Percentiles rank a stretch among this genome's conserved stretches.
These are phyloP conservation scores for Canariomyces notabilis DNA, from an alignment of 2,329 filamentous ascomycete genomes.

Conservation along the genomic window DNA sequence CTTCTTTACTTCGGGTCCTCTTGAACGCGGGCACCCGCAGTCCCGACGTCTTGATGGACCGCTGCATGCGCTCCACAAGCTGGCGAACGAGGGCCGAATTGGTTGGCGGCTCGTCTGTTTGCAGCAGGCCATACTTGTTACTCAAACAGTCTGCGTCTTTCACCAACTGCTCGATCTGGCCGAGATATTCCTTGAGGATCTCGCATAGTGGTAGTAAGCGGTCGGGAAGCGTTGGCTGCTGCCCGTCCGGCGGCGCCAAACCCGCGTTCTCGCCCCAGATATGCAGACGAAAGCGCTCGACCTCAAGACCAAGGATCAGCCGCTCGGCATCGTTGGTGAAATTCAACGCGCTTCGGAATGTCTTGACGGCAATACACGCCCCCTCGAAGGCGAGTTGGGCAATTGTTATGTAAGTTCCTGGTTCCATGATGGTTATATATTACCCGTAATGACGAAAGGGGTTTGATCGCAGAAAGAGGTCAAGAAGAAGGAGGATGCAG, in stretches of 20 bases:
- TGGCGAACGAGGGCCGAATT: constrained; percentile 10
- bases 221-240: background rate
- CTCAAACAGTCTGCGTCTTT: constrained; percentile 7
- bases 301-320: constrained; percentile 12
- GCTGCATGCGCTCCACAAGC: constrained; percentile 13
- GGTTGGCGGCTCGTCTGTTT: constrained; percentile 12
- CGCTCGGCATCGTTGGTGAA: constrained; percentile 15
- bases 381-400: constrained; percentile 8
- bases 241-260: constrained; percentile 4
- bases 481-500: too few relatives aligned
- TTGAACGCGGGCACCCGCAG: background rate
- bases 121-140: constrained; percentile 10
- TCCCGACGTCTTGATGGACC: constrained; percentile 1
- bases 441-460: too few relatives aligned
- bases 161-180: constrained; percentile 9
- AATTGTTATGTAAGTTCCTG: constrained; percentile 13
- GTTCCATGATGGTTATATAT: constrained; percentile 7
- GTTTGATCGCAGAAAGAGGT: background rate
- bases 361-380: constrained; percentile 11
- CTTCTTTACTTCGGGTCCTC: background rate
- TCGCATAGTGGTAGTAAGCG: constrained; percentile 8
- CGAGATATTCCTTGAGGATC: constrained; percentile 11
- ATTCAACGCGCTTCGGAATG: constrained; percentile 13
- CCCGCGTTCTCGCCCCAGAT: constrained; percentile 18
- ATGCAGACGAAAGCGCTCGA: constrained; percentile 17